phyloP scores from a whole-genome alignment of 192 early-diverging fungal genomes.

The Backusella sp. region DNA sequence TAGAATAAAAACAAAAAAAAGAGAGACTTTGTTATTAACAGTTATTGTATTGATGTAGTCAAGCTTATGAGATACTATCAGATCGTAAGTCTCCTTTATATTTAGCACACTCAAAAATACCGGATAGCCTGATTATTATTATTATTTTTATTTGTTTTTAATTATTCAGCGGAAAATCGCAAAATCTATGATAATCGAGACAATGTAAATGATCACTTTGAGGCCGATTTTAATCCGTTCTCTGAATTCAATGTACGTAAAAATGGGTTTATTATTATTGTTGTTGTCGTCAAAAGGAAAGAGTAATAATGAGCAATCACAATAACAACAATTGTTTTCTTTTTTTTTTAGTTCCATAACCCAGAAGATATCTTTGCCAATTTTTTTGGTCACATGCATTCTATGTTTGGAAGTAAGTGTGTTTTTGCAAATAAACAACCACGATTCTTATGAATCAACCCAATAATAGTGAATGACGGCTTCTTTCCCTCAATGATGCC shows the following conservation, averaged over 20 bases:
- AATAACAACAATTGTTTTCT: not conserved
- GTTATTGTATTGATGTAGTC: not conserved
- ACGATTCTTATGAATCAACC: not conserved
- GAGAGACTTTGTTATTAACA: not conserved
- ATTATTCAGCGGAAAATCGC: constrained; percentile 12
- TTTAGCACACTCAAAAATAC: not conserved
- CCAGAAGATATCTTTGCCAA: constrained; percentile 9
- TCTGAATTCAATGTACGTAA: constrained; percentile 12
- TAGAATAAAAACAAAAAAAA: not conserved
- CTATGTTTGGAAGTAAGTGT: constrained; percentile 1
- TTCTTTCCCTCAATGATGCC: constrained; percentile 1
- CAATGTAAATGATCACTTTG: not conserved
- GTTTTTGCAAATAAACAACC: not conserved
- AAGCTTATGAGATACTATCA: constrained; percentile 17
- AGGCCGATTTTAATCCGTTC: not conserved
- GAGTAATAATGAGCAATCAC: too few relatives aligned
- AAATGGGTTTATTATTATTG: not conserved
- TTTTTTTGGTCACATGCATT: constrained; percentile 15
- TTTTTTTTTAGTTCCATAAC: not conserved
- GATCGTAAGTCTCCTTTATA: constrained; percentile 4
- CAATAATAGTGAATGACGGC: not conserved
- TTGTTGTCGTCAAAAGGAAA: too few relatives aligned
- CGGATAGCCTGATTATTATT: not conserved
- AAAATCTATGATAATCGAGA: not conserved
- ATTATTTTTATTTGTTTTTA: not conserved